Evolutionary conservation across 2,329 filamentous ascomycete genomes (phyloP), one percentile per base, ranked within the genome.

Genomic region (Lasiodiplodia gonubiensis): DNA sequence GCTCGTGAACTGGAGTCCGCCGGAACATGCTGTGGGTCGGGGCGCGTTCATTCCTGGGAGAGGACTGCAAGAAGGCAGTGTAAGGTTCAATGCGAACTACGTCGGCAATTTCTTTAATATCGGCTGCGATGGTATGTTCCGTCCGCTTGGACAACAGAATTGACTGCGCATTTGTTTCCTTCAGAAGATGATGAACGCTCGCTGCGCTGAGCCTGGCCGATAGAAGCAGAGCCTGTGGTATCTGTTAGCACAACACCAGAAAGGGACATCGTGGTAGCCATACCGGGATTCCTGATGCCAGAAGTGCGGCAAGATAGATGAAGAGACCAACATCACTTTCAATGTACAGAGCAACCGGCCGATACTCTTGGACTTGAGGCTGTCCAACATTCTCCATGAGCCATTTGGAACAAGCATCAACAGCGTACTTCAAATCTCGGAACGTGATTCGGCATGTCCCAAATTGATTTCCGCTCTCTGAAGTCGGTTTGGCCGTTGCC

Each of bases 311-410:
- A 30, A 73, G 54, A 49, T 77, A 69, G 12, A 77, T 68, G 18
- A 76, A 70, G 11, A 77, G 67, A 4, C 71, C 71, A 51, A 76
- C 69, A 64, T 76, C 74, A 27, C 74, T 76, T 55, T 77, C 73
- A 70, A 77, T 70, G 27, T 72, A 71, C 6, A 77, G 68, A 3
- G 75, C 75, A 10, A 76, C 70, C 1, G 74, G 74, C 14, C 18
- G 23, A 8, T 21, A 30, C 4, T 64, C 30, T 63, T 21, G 4
- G 30, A 21, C 8, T 21, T 0, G 11, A 37, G 7, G 16, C 6
- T 33, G 30, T 10, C 30, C 30, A 25, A 33, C 14, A 4, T 49
- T n/a, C 51, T 25, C 14, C 16, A 33, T 21, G 48, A 53, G 11
- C 60, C 48, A 64, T 5, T 2, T 1, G 2, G 60, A 42, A 16